A percentile compares a stretch with the other conserved stretches of the same genome.
phyloP scores from a whole-genome alignment of 2,329 filamentous ascomycete species.

The Fusarium beomiforme region DNA sequence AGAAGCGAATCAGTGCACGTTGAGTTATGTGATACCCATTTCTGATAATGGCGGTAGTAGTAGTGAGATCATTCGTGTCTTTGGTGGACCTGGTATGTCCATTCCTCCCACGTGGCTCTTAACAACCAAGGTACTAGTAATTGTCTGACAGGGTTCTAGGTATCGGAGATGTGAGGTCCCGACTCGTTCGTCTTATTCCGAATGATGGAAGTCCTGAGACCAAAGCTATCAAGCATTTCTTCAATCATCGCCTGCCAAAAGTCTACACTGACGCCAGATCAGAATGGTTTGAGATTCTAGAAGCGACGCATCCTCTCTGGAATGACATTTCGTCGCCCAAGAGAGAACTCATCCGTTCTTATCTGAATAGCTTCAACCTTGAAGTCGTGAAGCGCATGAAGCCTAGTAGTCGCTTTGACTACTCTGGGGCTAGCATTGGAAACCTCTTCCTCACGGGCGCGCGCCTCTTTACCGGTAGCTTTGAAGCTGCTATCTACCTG shows the following conservation, averaged over 20 bases:
- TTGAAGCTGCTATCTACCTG: constrained; percentile 92
- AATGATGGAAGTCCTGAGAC: constrained; percentile 69
- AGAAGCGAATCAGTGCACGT: constrained; percentile 70
- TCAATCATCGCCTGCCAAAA: constrained; percentile 85
- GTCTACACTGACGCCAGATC: constrained; percentile 67
- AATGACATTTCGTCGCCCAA: constrained; percentile 74
- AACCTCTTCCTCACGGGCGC: constrained; percentile 87
- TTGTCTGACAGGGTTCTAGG: constrained; percentile 61
- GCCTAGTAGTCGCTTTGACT: constrained; percentile 79
- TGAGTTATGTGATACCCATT: constrained; percentile 93
- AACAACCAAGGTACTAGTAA: too few relatives aligned
- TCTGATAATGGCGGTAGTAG: constrained; percentile 96
- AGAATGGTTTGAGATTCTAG: constrained; percentile 91
- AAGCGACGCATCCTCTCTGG: constrained; percentile 84
- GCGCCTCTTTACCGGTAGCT: constrained; percentile 88
- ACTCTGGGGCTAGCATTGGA: constrained; percentile 78
- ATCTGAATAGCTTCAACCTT: constrained; percentile 79
- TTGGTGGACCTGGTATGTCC: constrained; percentile 82
- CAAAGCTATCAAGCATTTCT: constrained; percentile 80
- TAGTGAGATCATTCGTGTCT: constrained; percentile 91
- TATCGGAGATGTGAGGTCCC: constrained; percentile 59
- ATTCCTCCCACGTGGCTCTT: constrained; percentile 11
- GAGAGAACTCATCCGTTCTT: constrained; percentile 79
- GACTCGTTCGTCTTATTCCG: constrained; percentile 91
- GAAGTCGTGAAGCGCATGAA: constrained; percentile 82